Evolutionary conservation across 1,284 basidiomycete genomes (phyloP).

Genomic region (Microbotryum intermedium): DNA sequence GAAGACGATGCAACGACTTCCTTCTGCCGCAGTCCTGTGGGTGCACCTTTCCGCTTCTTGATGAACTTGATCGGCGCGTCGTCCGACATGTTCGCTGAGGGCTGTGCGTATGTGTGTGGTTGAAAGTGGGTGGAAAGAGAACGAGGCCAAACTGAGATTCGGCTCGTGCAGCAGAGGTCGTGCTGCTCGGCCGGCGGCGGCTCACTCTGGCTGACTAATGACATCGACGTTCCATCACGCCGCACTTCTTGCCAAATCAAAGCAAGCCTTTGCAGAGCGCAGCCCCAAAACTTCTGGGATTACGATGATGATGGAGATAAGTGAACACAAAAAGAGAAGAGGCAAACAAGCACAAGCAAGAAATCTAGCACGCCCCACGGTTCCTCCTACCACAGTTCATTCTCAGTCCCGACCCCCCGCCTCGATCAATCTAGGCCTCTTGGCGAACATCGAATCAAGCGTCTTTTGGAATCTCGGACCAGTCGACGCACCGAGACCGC

Average conservation of each 20-base stretch:
- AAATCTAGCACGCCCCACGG: too few relatives aligned
- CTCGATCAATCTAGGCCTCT: background rate
- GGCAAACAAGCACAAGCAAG: too few relatives aligned
- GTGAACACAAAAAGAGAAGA: background rate
- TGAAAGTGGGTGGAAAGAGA: background rate
- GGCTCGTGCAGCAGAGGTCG: background rate
- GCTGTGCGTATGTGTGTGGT: background rate
- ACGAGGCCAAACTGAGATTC: background rate
- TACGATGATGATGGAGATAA: background rate
- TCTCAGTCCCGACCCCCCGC: background rate
- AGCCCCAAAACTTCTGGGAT: background rate
- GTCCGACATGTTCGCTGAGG: background rate
- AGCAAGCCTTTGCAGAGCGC: background rate
- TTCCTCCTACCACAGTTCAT: background rate
- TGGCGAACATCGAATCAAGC: background rate
- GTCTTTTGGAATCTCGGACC: background rate
- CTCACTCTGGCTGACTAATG: background rate
- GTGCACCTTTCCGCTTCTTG: conserved; percentile 25
- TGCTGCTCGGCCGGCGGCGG: too few relatives aligned
- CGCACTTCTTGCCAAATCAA: too few relatives aligned
- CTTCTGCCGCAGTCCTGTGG: conserved; percentile 23
- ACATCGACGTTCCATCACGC: background rate
- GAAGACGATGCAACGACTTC: background rate
- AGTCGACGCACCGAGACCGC: background rate
- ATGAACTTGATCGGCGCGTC: conserved; percentile 25